phyloP scores from a whole-genome alignment of 2,329 filamentous ascomycete genomes.

The Pyrenochaeta sp. region DNA sequence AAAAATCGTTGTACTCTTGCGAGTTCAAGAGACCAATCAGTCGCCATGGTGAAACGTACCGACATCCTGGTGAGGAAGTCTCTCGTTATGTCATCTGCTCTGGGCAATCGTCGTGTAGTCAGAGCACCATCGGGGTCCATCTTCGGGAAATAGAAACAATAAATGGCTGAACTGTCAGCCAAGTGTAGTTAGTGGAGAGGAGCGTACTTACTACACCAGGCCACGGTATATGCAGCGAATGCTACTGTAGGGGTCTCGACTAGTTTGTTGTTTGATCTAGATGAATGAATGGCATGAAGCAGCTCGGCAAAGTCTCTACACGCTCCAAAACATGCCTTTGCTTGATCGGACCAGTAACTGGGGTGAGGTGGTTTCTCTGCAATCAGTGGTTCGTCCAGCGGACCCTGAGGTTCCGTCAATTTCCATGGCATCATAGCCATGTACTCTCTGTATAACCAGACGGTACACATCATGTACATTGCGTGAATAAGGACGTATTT shows the following conservation, averaged over 20 bases:
- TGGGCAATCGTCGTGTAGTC: conserved; percentile 21
- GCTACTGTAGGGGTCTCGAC: conserved; percentile 73
- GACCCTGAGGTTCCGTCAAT: conserved; percentile 61
- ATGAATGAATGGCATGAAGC: conserved; percentile 57
- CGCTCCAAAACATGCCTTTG: conserved; percentile 69
- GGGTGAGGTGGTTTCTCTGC: conserved; percentile 13
- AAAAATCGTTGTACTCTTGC: conserved; percentile 16
- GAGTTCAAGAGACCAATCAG: conserved; percentile 19
- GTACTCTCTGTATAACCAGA: conserved; percentile 74
- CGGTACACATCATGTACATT: conserved; percentile 69
- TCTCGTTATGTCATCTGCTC: conserved; percentile 27
- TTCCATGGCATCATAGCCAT: conserved; percentile 71
- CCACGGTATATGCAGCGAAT: conserved; percentile 73
- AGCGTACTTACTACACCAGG: conserved; percentile 61
- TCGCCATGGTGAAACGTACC: conserved; percentile 23
- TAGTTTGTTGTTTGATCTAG: conserved; percentile 63
- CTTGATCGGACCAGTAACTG: conserved; percentile 69
- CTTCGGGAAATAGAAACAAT: conserved; percentile 71
- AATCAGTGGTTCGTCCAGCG: conserved; percentile 62
- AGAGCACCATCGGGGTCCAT: conserved; percentile 71
- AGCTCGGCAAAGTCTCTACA: conserved; percentile 71
- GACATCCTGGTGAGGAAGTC: conserved; percentile 22
- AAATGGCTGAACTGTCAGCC: conserved; percentile 58
- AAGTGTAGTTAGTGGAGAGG: background rate
- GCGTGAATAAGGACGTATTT: conserved; percentile 74